These are phyloP conservation scores for Ilex aquifolium DNA, from an alignment of 257 asterid genomes.

Conservation along the genomic window DNA sequence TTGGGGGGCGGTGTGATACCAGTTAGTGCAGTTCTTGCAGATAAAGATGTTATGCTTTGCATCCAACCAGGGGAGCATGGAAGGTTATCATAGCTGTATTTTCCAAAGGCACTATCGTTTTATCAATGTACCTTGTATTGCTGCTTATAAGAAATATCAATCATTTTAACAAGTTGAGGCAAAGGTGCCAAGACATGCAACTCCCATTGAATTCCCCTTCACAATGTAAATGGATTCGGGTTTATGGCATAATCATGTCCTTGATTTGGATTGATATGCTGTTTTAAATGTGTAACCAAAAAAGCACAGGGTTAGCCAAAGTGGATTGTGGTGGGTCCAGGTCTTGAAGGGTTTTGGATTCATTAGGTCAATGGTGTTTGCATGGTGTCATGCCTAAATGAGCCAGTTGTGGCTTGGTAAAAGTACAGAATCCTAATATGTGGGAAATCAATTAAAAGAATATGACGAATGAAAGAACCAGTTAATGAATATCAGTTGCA, in stretches of 20 bases:
- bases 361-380: background rate
- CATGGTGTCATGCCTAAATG: background rate
- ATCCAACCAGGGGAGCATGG: conserved; percentile 98
- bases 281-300: background rate
- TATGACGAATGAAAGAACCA: background rate
- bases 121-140: background rate
- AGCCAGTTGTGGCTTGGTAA: background rate
- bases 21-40: conserved; percentile 91
- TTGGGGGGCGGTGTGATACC: conserved; percentile 98
- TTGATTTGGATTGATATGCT: background rate
- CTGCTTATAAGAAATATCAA: background rate
- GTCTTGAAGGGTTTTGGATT: background rate
- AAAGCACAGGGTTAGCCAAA: background rate
- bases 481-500: background rate
- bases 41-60: conserved; percentile 94
- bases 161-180: background rate
- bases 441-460: background rate
- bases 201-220: background rate
- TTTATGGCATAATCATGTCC: background rate
- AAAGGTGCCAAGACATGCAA: background rate
- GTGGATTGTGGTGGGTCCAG: background rate
- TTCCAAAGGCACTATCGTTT: background rate
- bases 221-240: background rate
- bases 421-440: background rate
- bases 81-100: conserved; percentile 36